Conservation (phyloP, 2,329 filamentous ascomycete species). For the Cordyceps militaris region DNA sequence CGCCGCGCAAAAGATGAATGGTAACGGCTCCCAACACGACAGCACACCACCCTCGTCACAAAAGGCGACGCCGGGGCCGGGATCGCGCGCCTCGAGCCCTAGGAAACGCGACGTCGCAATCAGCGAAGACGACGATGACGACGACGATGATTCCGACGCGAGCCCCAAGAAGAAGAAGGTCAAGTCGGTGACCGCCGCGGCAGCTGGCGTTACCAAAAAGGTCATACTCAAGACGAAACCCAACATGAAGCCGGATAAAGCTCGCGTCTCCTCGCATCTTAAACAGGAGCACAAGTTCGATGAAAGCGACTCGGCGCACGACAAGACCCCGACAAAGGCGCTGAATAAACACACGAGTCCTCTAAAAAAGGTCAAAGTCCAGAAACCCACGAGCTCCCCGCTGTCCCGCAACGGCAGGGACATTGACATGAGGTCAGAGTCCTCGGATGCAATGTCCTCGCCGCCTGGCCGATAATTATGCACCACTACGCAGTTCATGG, state of each 20-base stretch:
- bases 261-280: conserved; percentile 43
- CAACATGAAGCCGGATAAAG: conserved; percentile 47
- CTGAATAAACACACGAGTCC: conserved; percentile 32
- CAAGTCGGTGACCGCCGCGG: conserved; percentile 34
- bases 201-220: conserved; percentile 39
- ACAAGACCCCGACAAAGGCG: conserved; percentile 29
- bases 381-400: conserved; percentile 43
- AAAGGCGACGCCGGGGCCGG: conserved; percentile 52
- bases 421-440: conserved; percentile 48
- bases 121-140: conserved; percentile 48
- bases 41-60: conserved; percentile 55
- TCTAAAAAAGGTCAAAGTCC: conserved; percentile 36
- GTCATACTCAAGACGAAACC: conserved; percentile 48
- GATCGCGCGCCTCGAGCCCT: conserved; percentile 47
- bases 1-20: conserved; percentile 57
- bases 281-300: conserved; percentile 41
- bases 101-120: conserved; percentile 44
- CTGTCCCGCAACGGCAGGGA: conserved; percentile 43
- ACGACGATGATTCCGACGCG: conserved; percentile 45
- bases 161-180: conserved; percentile 53
- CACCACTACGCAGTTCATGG: not conserved
- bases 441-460: conserved; percentile 49
- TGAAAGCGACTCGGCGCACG: conserved; percentile 20
- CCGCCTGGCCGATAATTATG: conserved; percentile 29
- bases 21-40: conserved; percentile 46